Conservation (phyloP, 192 early-diverging fungal species). For the Chytriomyces sp. region DNA sequence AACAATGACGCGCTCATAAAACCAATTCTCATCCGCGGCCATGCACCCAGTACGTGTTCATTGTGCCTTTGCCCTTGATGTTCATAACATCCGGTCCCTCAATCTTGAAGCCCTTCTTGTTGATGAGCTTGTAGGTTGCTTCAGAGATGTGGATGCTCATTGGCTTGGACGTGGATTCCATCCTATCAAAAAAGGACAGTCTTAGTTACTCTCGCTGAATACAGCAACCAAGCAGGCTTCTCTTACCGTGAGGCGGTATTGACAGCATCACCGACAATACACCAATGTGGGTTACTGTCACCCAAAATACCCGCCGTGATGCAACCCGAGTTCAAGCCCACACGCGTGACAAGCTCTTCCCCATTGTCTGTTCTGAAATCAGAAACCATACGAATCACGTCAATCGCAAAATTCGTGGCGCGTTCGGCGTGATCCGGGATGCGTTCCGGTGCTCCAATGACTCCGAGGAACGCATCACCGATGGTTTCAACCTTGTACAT, state of each 20-base stretch:
- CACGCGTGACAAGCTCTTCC: slow-evolving; percentile 42
- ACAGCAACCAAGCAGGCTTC: not conserved
- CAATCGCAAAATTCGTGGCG: slow-evolving; percentile 38
- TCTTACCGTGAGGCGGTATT: slow-evolving; percentile 48
- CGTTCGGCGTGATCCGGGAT: slow-evolving; percentile 37
- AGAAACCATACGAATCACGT: slow-evolving; percentile 42
- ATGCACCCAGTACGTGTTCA: slow-evolving; percentile 51
- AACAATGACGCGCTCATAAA: not conserved
- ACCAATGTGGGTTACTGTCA: slow-evolving; percentile 51
- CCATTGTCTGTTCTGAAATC: slow-evolving; percentile 42
- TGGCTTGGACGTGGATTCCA: slow-evolving; percentile 51
- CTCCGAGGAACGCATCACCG: slow-evolving; percentile 41
- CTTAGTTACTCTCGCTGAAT: no score
- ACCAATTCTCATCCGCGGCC: slow-evolving; percentile 14
- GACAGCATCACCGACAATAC: slow-evolving; percentile 55
- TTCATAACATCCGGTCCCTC: slow-evolving; percentile 36
- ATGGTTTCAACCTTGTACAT: slow-evolving; percentile 59
- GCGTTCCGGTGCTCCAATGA: slow-evolving; percentile 33
- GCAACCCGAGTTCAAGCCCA: slow-evolving; percentile 54
- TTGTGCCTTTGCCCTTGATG: slow-evolving; percentile 50
- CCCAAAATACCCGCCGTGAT: slow-evolving; percentile 54
- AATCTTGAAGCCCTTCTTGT: slow-evolving; percentile 35
- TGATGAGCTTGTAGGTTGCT: slow-evolving; percentile 41
- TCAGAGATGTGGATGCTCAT: slow-evolving; percentile 52
- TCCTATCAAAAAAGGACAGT: not conserved